phyloP scores from a whole-genome alignment of 2,329 filamentous ascomycete genomes.

The Beauveria caledonica region DNA sequence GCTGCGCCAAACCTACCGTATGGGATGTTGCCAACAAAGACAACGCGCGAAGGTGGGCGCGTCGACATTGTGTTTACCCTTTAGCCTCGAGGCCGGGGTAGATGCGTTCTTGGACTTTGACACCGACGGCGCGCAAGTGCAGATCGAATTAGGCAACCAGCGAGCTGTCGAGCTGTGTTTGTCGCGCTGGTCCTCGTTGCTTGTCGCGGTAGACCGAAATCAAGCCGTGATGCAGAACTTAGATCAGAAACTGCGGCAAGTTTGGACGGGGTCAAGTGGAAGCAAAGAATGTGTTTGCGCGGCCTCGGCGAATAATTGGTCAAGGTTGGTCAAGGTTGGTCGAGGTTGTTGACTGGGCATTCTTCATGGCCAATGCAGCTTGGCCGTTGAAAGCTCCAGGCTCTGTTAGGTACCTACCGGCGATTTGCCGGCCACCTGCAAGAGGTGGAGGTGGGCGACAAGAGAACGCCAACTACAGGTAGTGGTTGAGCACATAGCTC shows the following conservation, averaged over 20 bases:
- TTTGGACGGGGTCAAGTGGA: background rate
- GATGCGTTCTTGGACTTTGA: background rate
- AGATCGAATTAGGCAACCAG: no score
- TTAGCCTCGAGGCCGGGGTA: constrained; percentile 20
- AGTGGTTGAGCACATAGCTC: no score
- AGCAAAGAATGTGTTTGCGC: background rate
- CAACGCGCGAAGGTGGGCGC: constrained; percentile 68
- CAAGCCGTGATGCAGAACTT: no score
- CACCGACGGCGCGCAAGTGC: background rate
- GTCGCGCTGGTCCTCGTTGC: no score
- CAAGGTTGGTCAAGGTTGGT: background rate
- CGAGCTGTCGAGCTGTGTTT: no score
- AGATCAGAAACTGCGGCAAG: no score
- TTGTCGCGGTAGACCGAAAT: no score
- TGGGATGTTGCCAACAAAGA: constrained; percentile 82
- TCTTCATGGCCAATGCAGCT: background rate
- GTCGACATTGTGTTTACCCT: constrained; percentile 46
- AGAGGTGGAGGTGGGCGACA: background rate
- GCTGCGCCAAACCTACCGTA: constrained; percentile 49
- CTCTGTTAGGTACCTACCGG: background rate
- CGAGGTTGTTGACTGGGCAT: background rate
- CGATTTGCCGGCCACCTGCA: background rate
- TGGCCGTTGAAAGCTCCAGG: background rate
- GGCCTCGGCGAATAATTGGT: background rate
- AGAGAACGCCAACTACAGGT: no score